Conservation (phyloP, 1,284 basidiomycete genomes). For the Ustilago lituana region DNA sequence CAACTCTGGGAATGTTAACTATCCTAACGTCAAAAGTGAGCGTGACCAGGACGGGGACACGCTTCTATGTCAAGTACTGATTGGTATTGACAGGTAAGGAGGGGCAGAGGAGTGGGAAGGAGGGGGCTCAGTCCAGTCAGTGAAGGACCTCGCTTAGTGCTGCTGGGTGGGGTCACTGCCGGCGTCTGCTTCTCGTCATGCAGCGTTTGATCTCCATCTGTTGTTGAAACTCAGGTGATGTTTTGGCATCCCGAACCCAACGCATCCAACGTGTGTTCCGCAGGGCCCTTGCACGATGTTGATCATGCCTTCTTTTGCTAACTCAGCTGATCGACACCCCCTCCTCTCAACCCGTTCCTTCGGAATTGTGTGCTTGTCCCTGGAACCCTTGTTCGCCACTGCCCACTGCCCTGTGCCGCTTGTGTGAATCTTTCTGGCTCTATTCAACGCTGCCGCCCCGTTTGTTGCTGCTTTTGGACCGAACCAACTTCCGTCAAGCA, state of each 20-base stretch:
- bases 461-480: too few relatives aligned
- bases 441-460: too few relatives aligned
- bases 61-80: too few relatives aligned
- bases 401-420: not conserved
- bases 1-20: conserved; percentile 4
- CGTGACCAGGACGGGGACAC: too few relatives aligned
- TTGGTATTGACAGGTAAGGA: too few relatives aligned
- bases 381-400: not conserved
- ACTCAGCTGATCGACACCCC: conserved; percentile 43
- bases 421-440: too few relatives aligned
- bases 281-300: conserved; percentile 4
- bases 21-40: too few relatives aligned
- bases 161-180: conserved; percentile 3
- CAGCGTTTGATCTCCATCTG: conserved; percentile 17
- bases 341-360: not conserved
- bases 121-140: not conserved
- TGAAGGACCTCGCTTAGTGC: conserved; percentile 13
- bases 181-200: conserved; percentile 22
- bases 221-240: conserved; percentile 42
- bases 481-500: too few relatives aligned
- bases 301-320: conserved; percentile 16
- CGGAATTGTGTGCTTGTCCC: not conserved
- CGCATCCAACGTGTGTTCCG: too few relatives aligned
- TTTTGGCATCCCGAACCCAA: conserved; percentile 30
- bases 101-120: not conserved